Evolutionary conservation across 2,329 filamentous ascomycete genomes (phyloP).

Genomic region (Cordyceps fumosorosea): DNA sequence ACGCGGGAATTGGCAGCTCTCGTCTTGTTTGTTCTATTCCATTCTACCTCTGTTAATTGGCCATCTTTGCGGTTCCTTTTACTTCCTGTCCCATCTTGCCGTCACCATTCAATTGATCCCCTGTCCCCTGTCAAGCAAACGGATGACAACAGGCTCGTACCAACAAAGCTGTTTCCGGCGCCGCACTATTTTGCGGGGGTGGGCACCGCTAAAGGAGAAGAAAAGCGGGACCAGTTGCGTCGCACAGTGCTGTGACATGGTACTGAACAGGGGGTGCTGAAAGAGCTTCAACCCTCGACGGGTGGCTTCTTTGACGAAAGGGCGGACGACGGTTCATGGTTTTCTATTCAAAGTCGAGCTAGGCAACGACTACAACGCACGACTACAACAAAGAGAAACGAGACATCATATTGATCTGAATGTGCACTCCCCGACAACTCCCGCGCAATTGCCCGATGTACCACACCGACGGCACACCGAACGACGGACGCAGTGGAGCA

Average conservation of each 20-base stretch:
- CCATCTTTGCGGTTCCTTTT: too few relatives aligned
- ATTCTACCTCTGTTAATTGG: too few relatives aligned
- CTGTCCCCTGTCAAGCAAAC: neutral
- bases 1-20: neutral
- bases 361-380: neutral
- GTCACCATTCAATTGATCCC: neutral
- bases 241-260: neutral
- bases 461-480: neutral
- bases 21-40: neutral
- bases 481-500: neutral
- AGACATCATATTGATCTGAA: too few relatives aligned
- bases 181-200: slow-evolving; percentile 11
- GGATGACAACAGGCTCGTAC: neutral
- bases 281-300: too few relatives aligned
- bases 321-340: neutral
- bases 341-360: neutral
- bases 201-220: neutral
- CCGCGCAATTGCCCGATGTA: too few relatives aligned
- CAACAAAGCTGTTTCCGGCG: slow-evolving; percentile 9
- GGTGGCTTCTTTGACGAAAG: neutral
- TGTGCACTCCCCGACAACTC: too few relatives aligned
- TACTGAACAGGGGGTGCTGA: too few relatives aligned
- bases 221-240: neutral
- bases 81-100: neutral
- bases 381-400: neutral